Conservation (phyloP, 2,329 filamentous ascomycete genomes). For the Penicillium brasilianum region DNA sequence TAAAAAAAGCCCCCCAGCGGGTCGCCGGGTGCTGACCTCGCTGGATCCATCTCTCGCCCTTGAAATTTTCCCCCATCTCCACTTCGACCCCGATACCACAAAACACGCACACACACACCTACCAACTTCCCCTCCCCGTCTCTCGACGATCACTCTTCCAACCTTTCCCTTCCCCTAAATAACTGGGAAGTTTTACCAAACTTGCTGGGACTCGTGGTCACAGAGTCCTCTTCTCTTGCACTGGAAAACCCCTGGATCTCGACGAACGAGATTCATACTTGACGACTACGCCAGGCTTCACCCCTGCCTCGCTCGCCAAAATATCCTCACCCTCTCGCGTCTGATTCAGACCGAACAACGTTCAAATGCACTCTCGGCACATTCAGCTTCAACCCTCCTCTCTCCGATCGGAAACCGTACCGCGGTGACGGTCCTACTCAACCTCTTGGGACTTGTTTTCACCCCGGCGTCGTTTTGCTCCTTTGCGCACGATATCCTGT, state of each 20-base stretch:
- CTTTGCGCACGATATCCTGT: conserved; percentile 49
- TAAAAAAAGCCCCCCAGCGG: no score
- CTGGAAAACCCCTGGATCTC: not conserved
- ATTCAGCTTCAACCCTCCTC: conserved; percentile 46
- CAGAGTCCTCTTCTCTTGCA: not conserved
- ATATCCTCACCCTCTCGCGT: conserved; percentile 12
- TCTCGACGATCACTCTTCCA: not conserved
- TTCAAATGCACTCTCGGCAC: conserved; percentile 53
- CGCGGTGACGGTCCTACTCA: conserved; percentile 49
- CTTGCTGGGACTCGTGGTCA: conserved; percentile 4
- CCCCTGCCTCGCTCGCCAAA: conserved; percentile 1
- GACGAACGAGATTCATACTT: conserved; percentile 6
- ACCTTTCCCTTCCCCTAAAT: not conserved
- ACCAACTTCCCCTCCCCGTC: not conserved
- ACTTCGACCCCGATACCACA: conserved; percentile 1
- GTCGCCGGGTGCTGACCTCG: not conserved
- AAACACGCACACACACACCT: not conserved
- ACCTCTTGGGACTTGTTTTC: conserved; percentile 26
- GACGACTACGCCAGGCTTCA: conserved; percentile 2
- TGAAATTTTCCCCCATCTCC: conserved; percentile 4
- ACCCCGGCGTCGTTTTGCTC: conserved; percentile 42
- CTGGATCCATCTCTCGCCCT: conserved; percentile 9
- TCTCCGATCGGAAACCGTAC: conserved; percentile 48
- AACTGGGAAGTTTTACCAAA: not conserved
- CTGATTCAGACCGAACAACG: conserved; percentile 38